Evolutionary conservation across 345 rosid genomes (phyloP), one percentile per base, ranked within the genome.

Genomic region (Arabis hirsuta): DNA sequence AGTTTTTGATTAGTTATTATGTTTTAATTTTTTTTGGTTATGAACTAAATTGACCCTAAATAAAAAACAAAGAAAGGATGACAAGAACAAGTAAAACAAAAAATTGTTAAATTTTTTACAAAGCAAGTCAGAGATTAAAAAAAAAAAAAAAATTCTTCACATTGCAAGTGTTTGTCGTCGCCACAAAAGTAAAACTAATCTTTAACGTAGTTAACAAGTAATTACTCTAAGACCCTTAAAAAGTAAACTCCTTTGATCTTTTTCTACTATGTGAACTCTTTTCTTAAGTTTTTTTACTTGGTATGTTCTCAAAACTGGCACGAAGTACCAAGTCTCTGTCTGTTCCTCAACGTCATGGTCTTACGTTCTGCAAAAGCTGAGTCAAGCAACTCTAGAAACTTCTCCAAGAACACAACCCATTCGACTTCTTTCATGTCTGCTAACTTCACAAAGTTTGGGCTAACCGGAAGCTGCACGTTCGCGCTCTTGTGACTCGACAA

Each of bases 271-370:
- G 39, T 51, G 56, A 65, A 27, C 67, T 67, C 62, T 48, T 3
- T 61, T 66, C 61, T 56, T 2, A 11, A 55, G 46, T 1, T 14
- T 45, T 14, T 45, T 42, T 41, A 47, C 53, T 44, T 24, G 31
- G 14, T 3, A 50, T 36, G 57, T 42, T 22, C 27, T 86, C 82
- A 87, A 83, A 87, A 87, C 86, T 82, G 81, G 84, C 91, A 87
- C 5, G 91, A 85, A 4, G 87, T 87, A 24, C 91, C 89, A 46
- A 87, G 82, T 80, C 87, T 79, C 79, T 74, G 91, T 48, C 82
- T 82, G 71, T 76, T 81, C 69, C 84, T 79, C 20, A 76, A 20
- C 26, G 85, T 79, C 47, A 64, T 56, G 1, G 76, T 73, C 66
- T 77, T 77, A 11, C 86, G 81, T 34, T 79, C 67, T 7, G 62